Evolutionary conservation across 2,329 filamentous ascomycete genomes (phyloP).

Genomic region (Pseudovirgaria hyperparasitica): DNA sequence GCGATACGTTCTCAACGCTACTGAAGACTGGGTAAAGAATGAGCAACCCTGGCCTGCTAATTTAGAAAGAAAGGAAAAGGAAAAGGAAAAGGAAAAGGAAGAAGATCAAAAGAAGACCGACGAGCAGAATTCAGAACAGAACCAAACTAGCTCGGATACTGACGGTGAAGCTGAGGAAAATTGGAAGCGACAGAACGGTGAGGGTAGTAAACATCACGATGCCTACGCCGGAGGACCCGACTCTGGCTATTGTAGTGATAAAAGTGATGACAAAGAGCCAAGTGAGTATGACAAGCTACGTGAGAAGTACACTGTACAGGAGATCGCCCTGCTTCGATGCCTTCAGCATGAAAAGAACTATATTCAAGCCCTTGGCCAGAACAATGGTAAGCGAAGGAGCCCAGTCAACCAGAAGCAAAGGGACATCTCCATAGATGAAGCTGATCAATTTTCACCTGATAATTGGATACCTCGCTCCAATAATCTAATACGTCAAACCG

Average conservation of each 20-base stretch:
- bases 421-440: slow-evolving; percentile 31
- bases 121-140: too few species aligned
- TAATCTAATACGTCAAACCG: slow-evolving; percentile 37
- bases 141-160: slow-evolving; percentile 10
- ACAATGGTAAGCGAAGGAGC: slow-evolving; percentile 29
- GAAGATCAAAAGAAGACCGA: slow-evolving; percentile 10
- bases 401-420: slow-evolving; percentile 20
- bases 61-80: slow-evolving; percentile 23
- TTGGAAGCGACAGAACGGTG: slow-evolving; percentile 18
- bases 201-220: slow-evolving; percentile 23
- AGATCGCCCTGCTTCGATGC: slow-evolving; percentile 30
- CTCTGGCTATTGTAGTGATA: slow-evolving; percentile 10
- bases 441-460: slow-evolving; percentile 39
- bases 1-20: slow-evolving; percentile 37
- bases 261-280: slow-evolving; percentile 8
- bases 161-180: too few species aligned
- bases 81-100: slow-evolving; percentile 17
- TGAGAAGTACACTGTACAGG: slow-evolving; percentile 27
- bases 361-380: slow-evolving; percentile 26
- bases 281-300: slow-evolving; percentile 17
- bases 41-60: slow-evolving; percentile 38
- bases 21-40: slow-evolving; percentile 38
- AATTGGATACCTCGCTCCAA: slow-evolving; percentile 39
- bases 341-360: slow-evolving; percentile 34
- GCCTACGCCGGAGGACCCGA: slow-evolving; percentile 17